These are phyloP conservation scores for Lepidium aucheri DNA, from an alignment of 345 rosid genomes.

Conservation along the genomic window DNA sequence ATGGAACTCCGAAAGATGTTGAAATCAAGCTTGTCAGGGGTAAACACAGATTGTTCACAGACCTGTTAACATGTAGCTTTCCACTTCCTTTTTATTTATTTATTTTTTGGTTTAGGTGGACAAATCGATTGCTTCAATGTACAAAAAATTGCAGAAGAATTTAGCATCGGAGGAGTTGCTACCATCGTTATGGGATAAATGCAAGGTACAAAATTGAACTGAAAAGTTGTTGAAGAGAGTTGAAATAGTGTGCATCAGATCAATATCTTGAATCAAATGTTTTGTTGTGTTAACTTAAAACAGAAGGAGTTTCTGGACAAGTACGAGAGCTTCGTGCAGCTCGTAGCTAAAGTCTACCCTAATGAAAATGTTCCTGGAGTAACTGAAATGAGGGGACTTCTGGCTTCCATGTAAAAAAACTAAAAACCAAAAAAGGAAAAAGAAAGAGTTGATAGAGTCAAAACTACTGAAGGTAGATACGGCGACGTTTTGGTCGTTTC, in stretches of 20 bases:
- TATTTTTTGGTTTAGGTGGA: slow-evolving; percentile 47
- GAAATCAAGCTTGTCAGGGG: slow-evolving; percentile 85
- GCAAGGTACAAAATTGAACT: slow-evolving; percentile 53
- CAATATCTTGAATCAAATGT: not conserved
- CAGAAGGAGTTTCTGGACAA: slow-evolving; percentile 97
- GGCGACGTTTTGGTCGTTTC: not conserved
- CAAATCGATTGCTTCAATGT: slow-evolving; percentile 81
- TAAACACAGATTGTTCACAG: slow-evolving; percentile 24
- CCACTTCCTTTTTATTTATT: not conserved
- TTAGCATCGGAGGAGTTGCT: slow-evolving; percentile 83
- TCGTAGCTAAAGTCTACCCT: slow-evolving; percentile 83
- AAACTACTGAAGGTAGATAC: not conserved
- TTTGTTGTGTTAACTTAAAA: not conserved
- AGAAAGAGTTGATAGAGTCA: not conserved
- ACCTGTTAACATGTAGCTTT: not conserved
- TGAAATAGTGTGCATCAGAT: not conserved
- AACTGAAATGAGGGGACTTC: slow-evolving; percentile 68
- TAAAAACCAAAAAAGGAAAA: not conserved
- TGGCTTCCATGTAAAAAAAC: slow-evolving; percentile 62
- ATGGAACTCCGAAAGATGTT: slow-evolving; percentile 80
- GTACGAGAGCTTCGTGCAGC: slow-evolving; percentile 85
- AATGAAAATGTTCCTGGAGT: slow-evolving; percentile 64
- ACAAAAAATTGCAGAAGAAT: slow-evolving; percentile 93
- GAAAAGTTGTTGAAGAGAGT: not conserved
- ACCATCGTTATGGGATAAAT: slow-evolving; percentile 97